These are phyloP conservation scores for Exidia glandulosa DNA, from an alignment of 768 basidiomycete species.

Conservation along the genomic window DNA sequence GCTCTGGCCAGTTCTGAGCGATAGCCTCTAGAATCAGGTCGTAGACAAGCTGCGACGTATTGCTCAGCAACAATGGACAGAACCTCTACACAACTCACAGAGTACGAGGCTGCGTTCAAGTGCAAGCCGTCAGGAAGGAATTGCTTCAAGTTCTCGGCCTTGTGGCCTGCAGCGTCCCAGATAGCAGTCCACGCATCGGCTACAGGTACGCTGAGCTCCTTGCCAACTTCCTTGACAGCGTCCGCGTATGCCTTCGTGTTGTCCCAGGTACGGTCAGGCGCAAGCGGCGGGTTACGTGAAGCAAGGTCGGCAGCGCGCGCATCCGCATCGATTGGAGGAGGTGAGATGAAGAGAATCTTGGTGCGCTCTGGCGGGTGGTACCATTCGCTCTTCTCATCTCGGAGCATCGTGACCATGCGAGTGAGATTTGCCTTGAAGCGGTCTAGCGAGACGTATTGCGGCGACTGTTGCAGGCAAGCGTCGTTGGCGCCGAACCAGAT, in stretches of 20 bases:
- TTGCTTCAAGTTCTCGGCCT: conserved; percentile 37
- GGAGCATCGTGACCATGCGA: conserved; percentile 51
- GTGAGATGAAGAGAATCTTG: conserved; percentile 68
- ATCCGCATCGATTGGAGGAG: conserved; percentile 68
- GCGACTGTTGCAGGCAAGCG: conserved; percentile 48
- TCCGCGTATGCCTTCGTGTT: conserved; percentile 59
- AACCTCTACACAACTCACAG: conserved; percentile 31
- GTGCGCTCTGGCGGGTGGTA: conserved; percentile 52
- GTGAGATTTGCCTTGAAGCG: conserved; percentile 55
- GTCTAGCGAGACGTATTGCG: conserved; percentile 67
- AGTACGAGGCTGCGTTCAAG: conserved; percentile 62
- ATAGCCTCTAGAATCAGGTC: conserved; percentile 51
- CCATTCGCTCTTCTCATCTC: conserved; percentile 46
- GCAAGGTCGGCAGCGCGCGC: conserved; percentile 43
- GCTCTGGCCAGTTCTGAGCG: conserved; percentile 46
- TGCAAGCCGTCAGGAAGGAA: conserved; percentile 74
- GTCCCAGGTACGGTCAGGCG: conserved; percentile 50
- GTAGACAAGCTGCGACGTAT: conserved; percentile 47
- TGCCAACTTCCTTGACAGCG: conserved; percentile 52
- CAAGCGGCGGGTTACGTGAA: conserved; percentile 36
- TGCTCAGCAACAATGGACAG: background rate
- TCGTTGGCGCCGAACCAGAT: conserved; percentile 94
- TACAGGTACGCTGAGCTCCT: conserved; percentile 42
- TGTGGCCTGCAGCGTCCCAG: conserved; percentile 61
- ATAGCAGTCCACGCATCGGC: conserved; percentile 67